These are phyloP conservation scores for Boletus rufocinnamomeus DNA, from an alignment of 768 basidiomycete genomes.

Conservation along the genomic window DNA sequence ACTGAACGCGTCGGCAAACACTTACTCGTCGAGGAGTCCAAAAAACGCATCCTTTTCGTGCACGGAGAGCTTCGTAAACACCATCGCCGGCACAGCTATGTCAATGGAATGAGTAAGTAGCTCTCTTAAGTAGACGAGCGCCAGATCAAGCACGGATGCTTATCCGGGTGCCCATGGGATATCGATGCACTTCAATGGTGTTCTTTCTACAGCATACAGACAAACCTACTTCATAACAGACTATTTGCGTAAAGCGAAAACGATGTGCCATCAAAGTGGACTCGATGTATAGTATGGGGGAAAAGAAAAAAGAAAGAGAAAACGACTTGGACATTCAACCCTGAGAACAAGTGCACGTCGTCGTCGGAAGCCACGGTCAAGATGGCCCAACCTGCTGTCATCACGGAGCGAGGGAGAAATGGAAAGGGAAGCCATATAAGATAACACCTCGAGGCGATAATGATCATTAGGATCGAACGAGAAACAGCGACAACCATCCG, in stretches of 20 bases:
- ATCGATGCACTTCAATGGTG: constrained; percentile 15
- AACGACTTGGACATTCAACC: constrained; percentile 2
- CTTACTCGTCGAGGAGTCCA: constrained; percentile 75
- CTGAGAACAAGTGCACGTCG: not conserved
- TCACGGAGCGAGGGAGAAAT: constrained; percentile 8
- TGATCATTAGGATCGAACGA: constrained; percentile 21
- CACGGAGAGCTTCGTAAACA: constrained; percentile 64
- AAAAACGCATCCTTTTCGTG: constrained; percentile 85
- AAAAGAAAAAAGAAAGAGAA: not conserved
- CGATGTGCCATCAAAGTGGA: constrained; percentile 17
- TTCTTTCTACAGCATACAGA: constrained; percentile 36
- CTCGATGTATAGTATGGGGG: constrained; percentile 25
- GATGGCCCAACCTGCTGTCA: constrained; percentile 9
- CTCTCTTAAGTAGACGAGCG: not conserved
- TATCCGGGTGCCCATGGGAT: not conserved
- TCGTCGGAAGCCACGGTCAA: not conserved
- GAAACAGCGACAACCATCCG: constrained; percentile 22
- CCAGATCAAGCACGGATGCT: not conserved
- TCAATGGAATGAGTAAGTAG: not conserved
- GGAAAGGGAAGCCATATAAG: constrained; percentile 19
- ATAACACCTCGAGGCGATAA: constrained; percentile 32
- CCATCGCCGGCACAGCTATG: constrained; percentile 45
- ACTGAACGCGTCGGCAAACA: not conserved
- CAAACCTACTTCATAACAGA: constrained; percentile 30
- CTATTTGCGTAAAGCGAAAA: constrained; percentile 24